Conservation (phyloP, 176 grass and related monocot genomes). For the Pharus latifolius region DNA sequence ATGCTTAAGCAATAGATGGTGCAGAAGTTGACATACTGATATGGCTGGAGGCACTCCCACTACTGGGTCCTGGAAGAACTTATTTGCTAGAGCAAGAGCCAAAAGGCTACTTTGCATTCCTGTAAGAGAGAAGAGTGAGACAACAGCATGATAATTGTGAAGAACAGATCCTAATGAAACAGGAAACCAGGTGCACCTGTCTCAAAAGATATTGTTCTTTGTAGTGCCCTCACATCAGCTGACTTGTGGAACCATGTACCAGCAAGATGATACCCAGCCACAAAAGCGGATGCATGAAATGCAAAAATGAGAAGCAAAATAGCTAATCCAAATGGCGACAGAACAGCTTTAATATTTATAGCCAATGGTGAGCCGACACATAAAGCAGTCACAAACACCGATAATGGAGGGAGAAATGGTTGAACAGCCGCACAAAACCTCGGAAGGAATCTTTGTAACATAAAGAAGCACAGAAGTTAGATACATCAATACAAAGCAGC, state of each 20-base stretch:
- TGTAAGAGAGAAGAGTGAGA: slow-evolving; percentile 27
- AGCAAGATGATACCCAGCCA: slow-evolving; percentile 64
- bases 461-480: not conserved
- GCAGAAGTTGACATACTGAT: slow-evolving; percentile 50
- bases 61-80: slow-evolving; percentile 85
- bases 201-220: slow-evolving; percentile 91
- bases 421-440: slow-evolving; percentile 71
- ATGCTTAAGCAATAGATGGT: not conserved
- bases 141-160: slow-evolving; percentile 13
- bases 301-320: slow-evolving; percentile 74
- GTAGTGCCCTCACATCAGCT: slow-evolving; percentile 71
- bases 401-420: slow-evolving; percentile 86
- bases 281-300: slow-evolving; percentile 74
- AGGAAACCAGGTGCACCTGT: slow-evolving; percentile 42
- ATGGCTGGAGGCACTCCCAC: slow-evolving; percentile 92
- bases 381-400: slow-evolving; percentile 88
- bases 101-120: slow-evolving; percentile 99
- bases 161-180: not conserved
- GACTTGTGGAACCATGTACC: slow-evolving; percentile 62
- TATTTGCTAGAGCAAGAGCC: slow-evolving; percentile 98
- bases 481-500: not conserved
- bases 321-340: slow-evolving; percentile 68
- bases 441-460: slow-evolving; percentile 60
- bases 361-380: slow-evolving; percentile 96
- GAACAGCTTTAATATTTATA: slow-evolving; percentile 82